Evolutionary conservation across 352 stramenopile species (phyloP), one percentile per base, ranked within the genome.

Genomic region (Globisporangium paroecandrum): DNA sequence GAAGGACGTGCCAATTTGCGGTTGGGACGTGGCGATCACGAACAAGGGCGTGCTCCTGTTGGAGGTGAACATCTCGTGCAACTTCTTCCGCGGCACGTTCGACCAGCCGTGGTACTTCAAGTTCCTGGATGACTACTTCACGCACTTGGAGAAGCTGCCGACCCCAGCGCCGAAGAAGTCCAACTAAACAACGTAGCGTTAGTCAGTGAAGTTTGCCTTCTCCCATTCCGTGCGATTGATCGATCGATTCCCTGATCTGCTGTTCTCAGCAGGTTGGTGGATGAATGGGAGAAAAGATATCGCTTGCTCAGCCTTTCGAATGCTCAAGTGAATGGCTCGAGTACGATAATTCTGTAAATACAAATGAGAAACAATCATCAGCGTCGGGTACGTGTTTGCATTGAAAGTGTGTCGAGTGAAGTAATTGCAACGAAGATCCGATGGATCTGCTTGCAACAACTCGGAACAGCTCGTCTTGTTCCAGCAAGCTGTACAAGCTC

Each of bases 41-140:
- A 92, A 91, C 71, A 78, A 95, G 66, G 92, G 92, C 43, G 86
- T 97, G 65, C 71, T 97, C 38, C 77, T 98, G 62, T 70, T 95
- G 55, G 89, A 97, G 64, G 91, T 97, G 41, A 98, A 97, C 79
- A 91, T 97, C 57, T 98, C 90, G 65, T 98, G 93, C 81, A 98
- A 98, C 75, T 98, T 98, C 70, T 98, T 98, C 83, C 89, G 91
- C 47, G 93, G 91, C 64, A 89, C 81, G 20, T 97, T 97, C 64
- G 89, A 97, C 77, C 81, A 96, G 78, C 67, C 73, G 8, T 89
- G 80, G 75, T 97, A 97, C 78, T 95, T 96, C 68, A 69, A 80
- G 59, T 94, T 96, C 74, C 65, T 97, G 24, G 82, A 96, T 68
- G 77, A 93, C 51, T 97, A 95, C 77, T 97, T 95, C 65, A 66